Conservation (phyloP, 148 eudicot genomes). For the Nyssa sinensis region DNA sequence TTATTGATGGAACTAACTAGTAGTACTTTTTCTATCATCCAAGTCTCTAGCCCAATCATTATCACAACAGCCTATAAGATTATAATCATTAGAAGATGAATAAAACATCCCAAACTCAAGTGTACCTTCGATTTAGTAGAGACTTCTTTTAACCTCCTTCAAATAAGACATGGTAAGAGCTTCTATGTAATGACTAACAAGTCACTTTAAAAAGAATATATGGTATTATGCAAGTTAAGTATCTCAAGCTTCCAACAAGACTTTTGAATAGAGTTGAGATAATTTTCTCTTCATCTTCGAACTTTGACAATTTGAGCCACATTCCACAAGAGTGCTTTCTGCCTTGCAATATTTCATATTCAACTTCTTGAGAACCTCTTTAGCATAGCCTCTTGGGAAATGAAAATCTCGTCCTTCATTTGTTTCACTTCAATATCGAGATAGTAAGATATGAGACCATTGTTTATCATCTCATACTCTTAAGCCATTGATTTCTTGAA, state of each 20-base stretch:
- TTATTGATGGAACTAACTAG: too few species aligned
- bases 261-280: too few species aligned
- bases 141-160: too few species aligned
- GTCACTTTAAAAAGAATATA: background rate
- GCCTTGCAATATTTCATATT: background rate
- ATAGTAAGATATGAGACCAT: too few species aligned
- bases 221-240: constrained; percentile 5
- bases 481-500: background rate
- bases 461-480: background rate
- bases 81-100: constrained; percentile 1
- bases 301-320: too few species aligned
- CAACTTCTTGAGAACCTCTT: too few species aligned
- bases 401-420: background rate
- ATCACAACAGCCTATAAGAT: background rate
- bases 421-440: background rate
- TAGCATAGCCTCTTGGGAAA: background rate
- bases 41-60: constrained; percentile 4
- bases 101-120: background rate
- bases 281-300: too few species aligned
- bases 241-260: constrained; percentile 10
- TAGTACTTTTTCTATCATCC: too few species aligned
- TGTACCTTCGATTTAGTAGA: too few species aligned
- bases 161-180: too few species aligned
- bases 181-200: too few species aligned
- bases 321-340: background rate